phyloP scores from a whole-genome alignment of 2,329 filamentous ascomycete species.

The Fusarium oligoseptatum region DNA sequence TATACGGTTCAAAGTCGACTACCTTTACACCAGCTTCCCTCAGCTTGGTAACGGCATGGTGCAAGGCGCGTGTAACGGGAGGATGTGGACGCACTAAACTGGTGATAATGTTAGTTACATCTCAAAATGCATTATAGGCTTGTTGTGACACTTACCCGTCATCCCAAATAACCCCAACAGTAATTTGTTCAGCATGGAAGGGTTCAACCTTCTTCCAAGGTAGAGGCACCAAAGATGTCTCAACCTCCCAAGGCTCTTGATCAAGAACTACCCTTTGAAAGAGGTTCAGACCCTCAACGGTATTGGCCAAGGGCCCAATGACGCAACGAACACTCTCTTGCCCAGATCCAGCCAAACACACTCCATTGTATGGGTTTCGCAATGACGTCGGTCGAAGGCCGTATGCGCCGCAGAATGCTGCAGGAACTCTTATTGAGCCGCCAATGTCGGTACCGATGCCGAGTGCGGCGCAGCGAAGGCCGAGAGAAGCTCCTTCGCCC shows the following conservation, averaged over 20 bases:
- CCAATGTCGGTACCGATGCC: conserved; percentile 63
- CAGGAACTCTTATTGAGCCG: conserved; percentile 59
- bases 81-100: conserved; percentile 40
- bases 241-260: conserved; percentile 57
- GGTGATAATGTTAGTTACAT: not conserved
- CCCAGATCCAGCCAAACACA: conserved; percentile 14
- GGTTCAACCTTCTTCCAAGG: conserved; percentile 53
- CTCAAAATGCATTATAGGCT: not conserved
- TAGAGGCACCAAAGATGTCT: conserved; percentile 55
- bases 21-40: conserved; percentile 39
- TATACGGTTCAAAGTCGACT: conserved; percentile 40
- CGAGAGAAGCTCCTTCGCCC: conserved; percentile 58
- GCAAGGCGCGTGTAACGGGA: conserved; percentile 39
- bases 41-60: conserved; percentile 31
- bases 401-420: conserved; percentile 59
- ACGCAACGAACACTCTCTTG: conserved; percentile 51
- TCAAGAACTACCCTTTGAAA: conserved; percentile 55
- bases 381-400: conserved; percentile 56
- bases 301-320: not conserved
- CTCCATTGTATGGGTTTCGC: conserved; percentile 43
- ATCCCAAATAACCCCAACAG: not conserved
- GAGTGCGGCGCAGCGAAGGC: conserved; percentile 56
- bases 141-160: not conserved
- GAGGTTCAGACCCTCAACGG: conserved; percentile 49
- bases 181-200: conserved; percentile 6